A percentile compares a stretch with the other conserved stretches of the same genome.
These are phyloP conservation scores for Quercus alba DNA, from an alignment of 306 rosid genomes.

Conservation along the genomic window DNA sequence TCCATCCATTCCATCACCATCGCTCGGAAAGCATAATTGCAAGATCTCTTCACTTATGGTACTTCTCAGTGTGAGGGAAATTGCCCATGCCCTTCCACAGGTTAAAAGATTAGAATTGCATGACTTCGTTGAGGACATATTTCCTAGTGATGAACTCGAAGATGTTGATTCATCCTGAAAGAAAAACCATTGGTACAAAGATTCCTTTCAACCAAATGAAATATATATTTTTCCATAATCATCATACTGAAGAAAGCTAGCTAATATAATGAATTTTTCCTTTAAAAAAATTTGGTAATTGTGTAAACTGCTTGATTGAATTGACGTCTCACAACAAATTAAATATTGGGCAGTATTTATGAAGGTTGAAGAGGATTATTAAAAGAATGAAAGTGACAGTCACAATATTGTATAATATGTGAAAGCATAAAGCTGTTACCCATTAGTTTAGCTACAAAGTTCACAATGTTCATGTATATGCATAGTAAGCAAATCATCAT, in stretches of 20 bases:
- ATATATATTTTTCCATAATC: constrained; percentile 7
- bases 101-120: constrained; percentile 43
- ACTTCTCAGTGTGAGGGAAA: constrained; percentile 67
- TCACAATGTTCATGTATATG: neutral
- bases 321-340: neutral
- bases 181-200: constrained; percentile 15
- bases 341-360: neutral
- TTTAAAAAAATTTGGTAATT: neutral
- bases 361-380: neutral
- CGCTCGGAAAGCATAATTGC: constrained; percentile 39
- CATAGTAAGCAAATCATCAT: neutral
- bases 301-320: neutral
- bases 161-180: constrained; percentile 55
- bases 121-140: constrained; percentile 36
- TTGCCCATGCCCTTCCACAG: constrained; percentile 81
- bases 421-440: neutral
- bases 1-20: constrained; percentile 40
- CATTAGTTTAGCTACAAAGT: neutral
- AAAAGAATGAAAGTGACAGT: neutral
- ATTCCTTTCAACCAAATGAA: constrained; percentile 20
- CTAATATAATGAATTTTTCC: neutral
- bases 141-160: constrained; percentile 40
- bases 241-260: neutral
- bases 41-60: constrained; percentile 65
- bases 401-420: neutral